Conservation (phyloP, 306 rosid species). For the Ceratonia siliqua region DNA sequence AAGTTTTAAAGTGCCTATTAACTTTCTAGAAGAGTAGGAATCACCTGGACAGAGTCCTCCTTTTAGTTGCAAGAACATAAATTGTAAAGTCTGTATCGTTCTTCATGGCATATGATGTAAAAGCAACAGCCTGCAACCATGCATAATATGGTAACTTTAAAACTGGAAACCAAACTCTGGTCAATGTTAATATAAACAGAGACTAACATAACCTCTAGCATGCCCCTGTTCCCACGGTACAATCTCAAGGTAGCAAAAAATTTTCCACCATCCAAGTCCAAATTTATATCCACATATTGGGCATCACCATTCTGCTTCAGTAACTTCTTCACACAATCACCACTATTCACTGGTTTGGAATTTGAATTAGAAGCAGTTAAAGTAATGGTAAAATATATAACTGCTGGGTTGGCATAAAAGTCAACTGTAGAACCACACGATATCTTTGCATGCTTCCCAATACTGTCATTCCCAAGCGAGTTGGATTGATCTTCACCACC, state of each 20-base stretch:
- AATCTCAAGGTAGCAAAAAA: constrained; percentile 74
- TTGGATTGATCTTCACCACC: constrained; percentile 58
- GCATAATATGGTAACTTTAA: constrained; percentile 19
- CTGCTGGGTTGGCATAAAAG: constrained; percentile 78
- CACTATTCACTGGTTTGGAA: constrained; percentile 74
- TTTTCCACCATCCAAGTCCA: constrained; percentile 77
- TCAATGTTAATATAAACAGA: constrained; percentile 24
- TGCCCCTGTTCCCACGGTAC: constrained; percentile 77
- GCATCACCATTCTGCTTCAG: constrained; percentile 65
- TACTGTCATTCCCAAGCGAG: constrained; percentile 42
- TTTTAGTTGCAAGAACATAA: constrained; percentile 66
- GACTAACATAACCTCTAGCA: constrained; percentile 68
- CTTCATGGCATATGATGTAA: constrained; percentile 77
- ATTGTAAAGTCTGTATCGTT: constrained; percentile 71
- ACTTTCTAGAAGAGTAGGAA: constrained; percentile 25
- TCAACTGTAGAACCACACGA: constrained; percentile 63
- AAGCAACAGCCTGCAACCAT: constrained; percentile 72
- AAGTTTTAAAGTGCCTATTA: constrained; percentile 3
- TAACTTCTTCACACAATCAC: constrained; percentile 82
- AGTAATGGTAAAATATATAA: constrained; percentile 68
- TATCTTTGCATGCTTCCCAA: constrained; percentile 66
- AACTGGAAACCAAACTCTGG: constrained; percentile 19
- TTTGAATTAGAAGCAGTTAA: constrained; percentile 55
- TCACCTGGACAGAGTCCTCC: constrained; percentile 69
- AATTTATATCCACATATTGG: constrained; percentile 66